Evolutionary conservation across 208 protist genomes (phyloP), one percentile per base, ranked within the genome.

Genomic region (Trypanosoma boissoni): DNA sequence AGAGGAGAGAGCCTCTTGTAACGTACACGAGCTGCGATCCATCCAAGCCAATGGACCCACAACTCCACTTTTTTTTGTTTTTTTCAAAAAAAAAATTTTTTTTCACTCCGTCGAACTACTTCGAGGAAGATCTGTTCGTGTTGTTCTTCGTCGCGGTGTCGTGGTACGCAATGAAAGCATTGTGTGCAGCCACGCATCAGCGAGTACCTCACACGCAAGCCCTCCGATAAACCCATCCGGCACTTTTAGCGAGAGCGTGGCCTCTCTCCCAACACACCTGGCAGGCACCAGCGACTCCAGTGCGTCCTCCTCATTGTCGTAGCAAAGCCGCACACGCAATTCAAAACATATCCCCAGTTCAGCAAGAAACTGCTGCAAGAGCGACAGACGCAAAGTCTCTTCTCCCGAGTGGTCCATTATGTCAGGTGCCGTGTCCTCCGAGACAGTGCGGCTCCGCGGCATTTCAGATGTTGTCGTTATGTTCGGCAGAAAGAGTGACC

Each of bases 191-290:
- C 68, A 74, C 34, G 56, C 62, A 56, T 68, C 37, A 24, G 42
- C 59, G 43, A 78, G 39, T 29, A 61, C 42, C 44, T 78, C 72
- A 64, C 72, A 72, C n/a, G 16, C 52, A 2, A 66, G 46, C 18
- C 60, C 52, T 20, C 72, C 65, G 26, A 49, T 18, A 45, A 78
- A 68, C 12, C 41, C 43, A 29, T 24, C 14, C 28, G 24, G 2
- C 14, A 78, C 16, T 1, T 62, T 39, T 6, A 72, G 27, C 18
- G 70, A 58, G 18, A 76, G 44, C 21, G 1, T 58, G 16, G 58
- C 58, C 20, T 76, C 70, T 14, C 53, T 58, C 7, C 70, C 70
- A 21, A 72, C 52, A 23, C 64, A 68, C 12, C 52, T 4, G 44
- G 18, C 10, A 16, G 48, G 24, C 23, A 16, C 23, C 7, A 26